Evolutionary conservation across 768 basidiomycete genomes (phyloP).

Genomic region (Psilocybe tampanensis): DNA sequence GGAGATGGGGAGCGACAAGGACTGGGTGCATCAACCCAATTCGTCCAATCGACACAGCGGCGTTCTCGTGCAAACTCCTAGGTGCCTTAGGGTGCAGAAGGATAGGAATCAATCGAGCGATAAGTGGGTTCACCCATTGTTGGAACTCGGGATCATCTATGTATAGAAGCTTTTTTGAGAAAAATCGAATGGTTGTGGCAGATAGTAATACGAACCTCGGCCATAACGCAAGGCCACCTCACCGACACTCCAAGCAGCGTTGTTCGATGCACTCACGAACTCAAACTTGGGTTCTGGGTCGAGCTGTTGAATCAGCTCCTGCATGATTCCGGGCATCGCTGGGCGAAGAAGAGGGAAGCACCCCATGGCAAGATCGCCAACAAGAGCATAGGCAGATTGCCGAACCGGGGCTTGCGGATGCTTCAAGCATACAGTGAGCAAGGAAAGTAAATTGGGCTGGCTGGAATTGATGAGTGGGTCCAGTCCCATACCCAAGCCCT

Average conservation of each 20-base stretch:
- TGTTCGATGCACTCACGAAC: slow-evolving; percentile 96
- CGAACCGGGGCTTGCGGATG: slow-evolving; percentile 95
- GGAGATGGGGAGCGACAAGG: slow-evolving; percentile 85
- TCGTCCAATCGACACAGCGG: slow-evolving; percentile 96
- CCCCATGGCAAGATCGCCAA: slow-evolving; percentile 97
- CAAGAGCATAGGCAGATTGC: slow-evolving; percentile 97
- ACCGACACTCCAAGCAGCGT: slow-evolving; percentile 99
- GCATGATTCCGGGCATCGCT: slow-evolving; percentile 87
- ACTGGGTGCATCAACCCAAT: slow-evolving; percentile 92
- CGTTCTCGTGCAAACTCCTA: slow-evolving; percentile 94
- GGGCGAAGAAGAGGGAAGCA: slow-evolving; percentile 88
- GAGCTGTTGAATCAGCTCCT: slow-evolving; percentile 85
- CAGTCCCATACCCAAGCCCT: slow-evolving; percentile 83
- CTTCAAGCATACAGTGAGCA: slow-evolving; percentile 89
- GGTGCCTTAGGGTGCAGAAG: slow-evolving; percentile 91
- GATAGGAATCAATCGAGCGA: slow-evolving; percentile 89
- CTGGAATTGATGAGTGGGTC: slow-evolving; percentile 69
- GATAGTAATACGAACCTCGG: slow-evolving; percentile 51
- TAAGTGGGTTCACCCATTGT: slow-evolving; percentile 88
- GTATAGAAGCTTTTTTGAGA: not conserved
- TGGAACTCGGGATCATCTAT: slow-evolving; percentile 84
- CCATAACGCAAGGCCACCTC: slow-evolving; percentile 95
- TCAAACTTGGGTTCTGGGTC: slow-evolving; percentile 92
- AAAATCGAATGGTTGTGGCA: not conserved
- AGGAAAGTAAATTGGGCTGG: slow-evolving; percentile 76